Evolutionary conservation across 768 basidiomycete species (phyloP).

Genomic region (Tulasnella sp.): DNA sequence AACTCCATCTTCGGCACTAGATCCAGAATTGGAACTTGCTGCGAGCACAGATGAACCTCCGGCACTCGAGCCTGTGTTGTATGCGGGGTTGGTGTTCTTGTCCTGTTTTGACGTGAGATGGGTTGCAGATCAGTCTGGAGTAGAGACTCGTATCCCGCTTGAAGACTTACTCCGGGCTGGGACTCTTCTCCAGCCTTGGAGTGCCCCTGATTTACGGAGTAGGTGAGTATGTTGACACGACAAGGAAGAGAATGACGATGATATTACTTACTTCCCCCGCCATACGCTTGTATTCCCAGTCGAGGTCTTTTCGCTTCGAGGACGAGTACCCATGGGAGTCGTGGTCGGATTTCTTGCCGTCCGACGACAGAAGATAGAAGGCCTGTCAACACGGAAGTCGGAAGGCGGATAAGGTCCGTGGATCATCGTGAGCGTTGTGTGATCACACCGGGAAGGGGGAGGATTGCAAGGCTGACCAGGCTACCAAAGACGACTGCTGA

Average conservation of each 20-base stretch:
- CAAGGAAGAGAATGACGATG: not conserved
- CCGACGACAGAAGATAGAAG: not conserved
- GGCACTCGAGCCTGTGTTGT: not conserved
- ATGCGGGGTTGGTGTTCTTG: not conserved
- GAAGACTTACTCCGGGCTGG: not conserved
- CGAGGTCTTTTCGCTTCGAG: constrained; percentile 1
- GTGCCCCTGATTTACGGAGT: not conserved
- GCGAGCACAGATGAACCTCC: not conserved
- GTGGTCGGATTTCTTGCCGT: constrained; percentile 14
- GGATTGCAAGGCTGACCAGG: constrained; percentile 15
- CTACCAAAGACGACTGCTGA: constrained; percentile 12
- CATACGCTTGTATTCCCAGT: not conserved
- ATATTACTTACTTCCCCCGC: not conserved
- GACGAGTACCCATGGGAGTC: constrained; percentile 14
- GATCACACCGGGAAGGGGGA: not conserved
- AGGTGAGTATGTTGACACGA: not conserved
- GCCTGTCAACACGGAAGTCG: not conserved
- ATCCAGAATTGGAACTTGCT: constrained; percentile 10
- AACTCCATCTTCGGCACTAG: not conserved
- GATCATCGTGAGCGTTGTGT: not conserved
- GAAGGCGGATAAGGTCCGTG: not conserved
- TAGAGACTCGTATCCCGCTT: too few species aligned
- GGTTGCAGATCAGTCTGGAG: not conserved
- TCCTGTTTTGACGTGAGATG: constrained; percentile 2
- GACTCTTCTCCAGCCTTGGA: not conserved